Conservation (phyloP, 1,284 basidiomycete genomes). For the Apiotrichum montevideense region DNA sequence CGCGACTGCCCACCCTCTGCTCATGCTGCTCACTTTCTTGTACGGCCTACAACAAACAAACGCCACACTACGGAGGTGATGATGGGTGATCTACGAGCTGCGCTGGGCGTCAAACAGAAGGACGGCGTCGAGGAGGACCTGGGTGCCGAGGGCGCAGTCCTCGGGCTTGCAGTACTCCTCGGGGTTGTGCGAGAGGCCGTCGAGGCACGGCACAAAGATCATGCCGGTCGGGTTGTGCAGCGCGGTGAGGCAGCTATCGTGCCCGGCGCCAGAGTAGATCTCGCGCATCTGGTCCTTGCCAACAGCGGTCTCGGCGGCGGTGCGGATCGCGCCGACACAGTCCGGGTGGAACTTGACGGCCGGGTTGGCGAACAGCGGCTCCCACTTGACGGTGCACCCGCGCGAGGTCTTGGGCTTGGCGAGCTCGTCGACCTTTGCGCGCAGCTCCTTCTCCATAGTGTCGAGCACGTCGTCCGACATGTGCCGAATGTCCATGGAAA, state of each 20-base stretch:
- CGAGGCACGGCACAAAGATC: constrained; percentile 32
- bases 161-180: constrained; percentile 28
- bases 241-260: constrained; percentile 24
- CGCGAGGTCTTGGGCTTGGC: neutral
- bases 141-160: constrained; percentile 16
- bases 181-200: constrained; percentile 30
- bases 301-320: constrained; percentile 3
- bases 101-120: constrained; percentile 11
- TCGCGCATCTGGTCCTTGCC: constrained; percentile 9
- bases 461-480: constrained; percentile 14
- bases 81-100: neutral
- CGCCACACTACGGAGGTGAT: too few species aligned
- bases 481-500: constrained; percentile 25
- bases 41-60: too few species aligned
- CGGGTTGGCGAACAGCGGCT: constrained; percentile 8
- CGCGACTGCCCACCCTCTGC: too few species aligned
- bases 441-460: constrained; percentile 16
- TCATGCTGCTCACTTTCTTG: too few species aligned
- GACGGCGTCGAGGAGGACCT: constrained; percentile 22
- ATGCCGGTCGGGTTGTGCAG: constrained; percentile 25
- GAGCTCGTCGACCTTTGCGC: constrained; percentile 9
- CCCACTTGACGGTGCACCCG: constrained; percentile 9
- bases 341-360: constrained; percentile 11
- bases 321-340: constrained; percentile 7
- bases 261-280: constrained; percentile 20